A percentile compares a stretch with the other conserved stretches of the same genome.
Evolutionary conservation across 371 early-diverging fungal species (phyloP).

Genomic region (Rhizomucor pusillus): DNA sequence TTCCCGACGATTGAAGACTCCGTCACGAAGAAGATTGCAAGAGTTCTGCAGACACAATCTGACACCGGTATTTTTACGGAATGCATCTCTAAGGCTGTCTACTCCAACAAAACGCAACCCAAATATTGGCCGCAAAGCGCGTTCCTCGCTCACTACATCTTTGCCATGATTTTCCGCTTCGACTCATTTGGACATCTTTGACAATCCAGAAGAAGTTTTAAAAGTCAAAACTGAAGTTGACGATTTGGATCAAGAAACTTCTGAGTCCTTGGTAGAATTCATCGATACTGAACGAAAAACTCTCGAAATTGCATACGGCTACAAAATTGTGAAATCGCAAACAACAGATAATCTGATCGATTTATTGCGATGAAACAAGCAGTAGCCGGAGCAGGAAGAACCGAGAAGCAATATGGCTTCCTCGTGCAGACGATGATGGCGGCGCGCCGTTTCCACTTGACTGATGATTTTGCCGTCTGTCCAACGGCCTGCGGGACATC

Average conservation of each 20-base stretch:
- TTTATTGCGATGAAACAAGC: neutral
- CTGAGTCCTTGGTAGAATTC: neutral
- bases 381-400: neutral
- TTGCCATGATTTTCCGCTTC: neutral
- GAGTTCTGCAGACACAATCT: neutral
- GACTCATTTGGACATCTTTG: neutral
- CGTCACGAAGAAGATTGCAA: neutral
- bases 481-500: neutral
- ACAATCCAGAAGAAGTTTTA: neutral
- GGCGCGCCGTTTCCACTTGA: neutral
- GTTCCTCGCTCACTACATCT: neutral
- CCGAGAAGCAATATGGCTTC: neutral
- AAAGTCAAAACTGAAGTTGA: neutral
- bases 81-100: neutral
- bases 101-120: neutral
- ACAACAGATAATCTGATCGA: neutral
- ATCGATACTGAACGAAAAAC: neutral
- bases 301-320: neutral
- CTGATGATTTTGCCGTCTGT: neutral
- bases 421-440: neutral
- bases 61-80: neutral
- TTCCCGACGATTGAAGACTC: neutral
- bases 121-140: neutral
- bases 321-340: neutral
- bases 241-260: neutral